A percentile compares a stretch with the other conserved stretches of the same genome.
These are phyloP conservation scores for Blastomyces parvus DNA, from an alignment of 2,329 filamentous ascomycete genomes.

Conservation along the genomic window DNA sequence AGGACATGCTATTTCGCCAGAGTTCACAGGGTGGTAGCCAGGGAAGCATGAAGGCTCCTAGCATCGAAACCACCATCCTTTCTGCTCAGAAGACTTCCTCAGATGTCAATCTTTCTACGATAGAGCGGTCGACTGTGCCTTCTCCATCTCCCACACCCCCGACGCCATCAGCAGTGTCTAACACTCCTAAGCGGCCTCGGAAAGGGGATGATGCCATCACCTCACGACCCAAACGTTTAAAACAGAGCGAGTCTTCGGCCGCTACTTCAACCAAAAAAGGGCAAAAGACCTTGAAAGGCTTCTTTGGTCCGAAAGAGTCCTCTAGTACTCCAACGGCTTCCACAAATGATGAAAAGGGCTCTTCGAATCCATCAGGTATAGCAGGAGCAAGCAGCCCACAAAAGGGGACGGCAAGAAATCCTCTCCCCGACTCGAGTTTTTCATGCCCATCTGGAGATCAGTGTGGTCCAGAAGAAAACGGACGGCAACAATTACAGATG, in stretches of 20 bases:
- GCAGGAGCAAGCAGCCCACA: not conserved
- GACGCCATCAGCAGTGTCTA: not conserved
- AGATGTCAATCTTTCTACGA: not conserved
- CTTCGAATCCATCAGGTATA: not conserved
- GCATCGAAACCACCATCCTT: not conserved
- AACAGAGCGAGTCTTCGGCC: conserved; percentile 26
- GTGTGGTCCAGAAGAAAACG: not conserved
- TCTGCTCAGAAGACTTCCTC: not conserved
- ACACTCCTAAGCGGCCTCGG: conserved; percentile 32
- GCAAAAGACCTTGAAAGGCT: conserved; percentile 61
- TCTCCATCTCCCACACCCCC: not conserved
- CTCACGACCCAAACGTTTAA: conserved; percentile 43
- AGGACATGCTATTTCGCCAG: conserved; percentile 75
- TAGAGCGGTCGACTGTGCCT: not conserved
- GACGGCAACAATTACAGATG: not conserved
- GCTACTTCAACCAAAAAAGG: conserved; percentile 33
- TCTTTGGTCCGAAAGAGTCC: conserved; percentile 58
- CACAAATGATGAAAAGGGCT: not conserved
- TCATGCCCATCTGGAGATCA: not conserved
- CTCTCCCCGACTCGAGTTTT: not conserved
- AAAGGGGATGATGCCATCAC: conserved; percentile 20
- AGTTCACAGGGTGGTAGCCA: not conserved
- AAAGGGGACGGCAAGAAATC: not conserved
- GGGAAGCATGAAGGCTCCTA: not conserved
- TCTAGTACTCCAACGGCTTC: not conserved